Conservation (phyloP, 345 rosid genomes). For the Mercurialis annua region DNA sequence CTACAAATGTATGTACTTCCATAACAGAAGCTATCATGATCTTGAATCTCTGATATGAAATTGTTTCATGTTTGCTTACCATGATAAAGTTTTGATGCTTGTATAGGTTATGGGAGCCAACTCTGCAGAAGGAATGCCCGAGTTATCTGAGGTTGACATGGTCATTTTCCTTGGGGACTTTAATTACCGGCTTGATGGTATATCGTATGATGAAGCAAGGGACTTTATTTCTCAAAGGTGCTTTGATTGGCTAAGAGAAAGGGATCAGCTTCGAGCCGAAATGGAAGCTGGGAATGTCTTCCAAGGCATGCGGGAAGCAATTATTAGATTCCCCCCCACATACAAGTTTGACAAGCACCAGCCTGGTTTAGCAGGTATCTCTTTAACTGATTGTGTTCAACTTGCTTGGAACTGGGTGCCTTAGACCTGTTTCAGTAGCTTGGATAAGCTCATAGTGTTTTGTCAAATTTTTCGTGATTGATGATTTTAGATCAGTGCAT, state of each 20-base stretch:
- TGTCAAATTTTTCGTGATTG: background rate
- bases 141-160: slow-evolving; percentile 97
- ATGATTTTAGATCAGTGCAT: background rate
- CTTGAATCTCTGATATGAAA: slow-evolving; percentile 15
- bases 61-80: slow-evolving; percentile 2
- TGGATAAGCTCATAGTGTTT: background rate
- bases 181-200: slow-evolving; percentile 88
- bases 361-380: slow-evolving; percentile 87
- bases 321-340: slow-evolving; percentile 91
- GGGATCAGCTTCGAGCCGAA: slow-evolving; percentile 91
- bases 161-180: slow-evolving; percentile 89
- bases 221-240: slow-evolving; percentile 95
- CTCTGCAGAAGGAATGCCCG: slow-evolving; percentile 52
- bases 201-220: slow-evolving; percentile 97
- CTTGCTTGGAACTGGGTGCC: background rate
- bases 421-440: background rate
- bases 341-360: slow-evolving; percentile 92
- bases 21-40: slow-evolving; percentile 10
- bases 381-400: background rate
- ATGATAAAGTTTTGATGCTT: slow-evolving; percentile 13
- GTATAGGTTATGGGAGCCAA: slow-evolving; percentile 44
- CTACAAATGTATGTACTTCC: slow-evolving; percentile 48
- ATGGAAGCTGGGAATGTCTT: slow-evolving; percentile 96
- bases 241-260: slow-evolving; percentile 98
- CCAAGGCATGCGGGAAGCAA: slow-evolving; percentile 98